phyloP scores from a whole-genome alignment of 2,329 filamentous ascomycete genomes.

The Exophiala sp. region DNA sequence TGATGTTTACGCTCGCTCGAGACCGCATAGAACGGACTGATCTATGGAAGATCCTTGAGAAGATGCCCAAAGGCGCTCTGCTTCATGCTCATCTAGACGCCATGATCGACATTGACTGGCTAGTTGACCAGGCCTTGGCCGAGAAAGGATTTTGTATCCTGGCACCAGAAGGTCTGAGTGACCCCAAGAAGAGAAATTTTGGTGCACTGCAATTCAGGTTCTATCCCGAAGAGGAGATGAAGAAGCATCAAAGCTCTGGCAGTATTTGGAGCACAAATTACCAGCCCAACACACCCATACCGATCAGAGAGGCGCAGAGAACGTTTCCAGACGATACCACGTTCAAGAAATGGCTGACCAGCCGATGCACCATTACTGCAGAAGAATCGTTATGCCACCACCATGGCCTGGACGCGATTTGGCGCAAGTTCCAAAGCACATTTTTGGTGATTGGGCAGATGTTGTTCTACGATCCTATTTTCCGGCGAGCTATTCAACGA shows the following conservation, averaged over 20 bases:
- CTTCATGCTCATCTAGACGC: constrained; percentile 87
- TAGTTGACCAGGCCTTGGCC: constrained; percentile 67
- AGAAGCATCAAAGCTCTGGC: constrained; percentile 19
- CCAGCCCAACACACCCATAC: constrained; percentile 54
- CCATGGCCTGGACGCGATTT: constrained; percentile 78
- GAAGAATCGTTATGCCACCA: constrained; percentile 75
- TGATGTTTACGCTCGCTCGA: constrained; percentile 89
- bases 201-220: constrained; percentile 23
- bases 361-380: constrained; percentile 66
- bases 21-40: constrained; percentile 79
- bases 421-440: constrained; percentile 73
- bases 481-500: constrained; percentile 68
- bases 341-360: constrained; percentile 75
- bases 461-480: constrained; percentile 87
- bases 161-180: constrained; percentile 23
- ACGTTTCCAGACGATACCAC: constrained; percentile 68
- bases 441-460: constrained; percentile 72
- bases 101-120: constrained; percentile 82
- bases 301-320: constrained; percentile 62
- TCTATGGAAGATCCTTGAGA: constrained; percentile 78
- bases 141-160: constrained; percentile 32
- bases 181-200: constrained; percentile 14
- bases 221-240: constrained; percentile 24
- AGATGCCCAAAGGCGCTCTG: constrained; percentile 84
- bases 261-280: constrained; percentile 68